Evolutionary conservation across 2,329 filamentous ascomycete species (phyloP), one percentile per base, ranked within the genome.

Genomic region (Ophiostoma himal-ulmi): DNA sequence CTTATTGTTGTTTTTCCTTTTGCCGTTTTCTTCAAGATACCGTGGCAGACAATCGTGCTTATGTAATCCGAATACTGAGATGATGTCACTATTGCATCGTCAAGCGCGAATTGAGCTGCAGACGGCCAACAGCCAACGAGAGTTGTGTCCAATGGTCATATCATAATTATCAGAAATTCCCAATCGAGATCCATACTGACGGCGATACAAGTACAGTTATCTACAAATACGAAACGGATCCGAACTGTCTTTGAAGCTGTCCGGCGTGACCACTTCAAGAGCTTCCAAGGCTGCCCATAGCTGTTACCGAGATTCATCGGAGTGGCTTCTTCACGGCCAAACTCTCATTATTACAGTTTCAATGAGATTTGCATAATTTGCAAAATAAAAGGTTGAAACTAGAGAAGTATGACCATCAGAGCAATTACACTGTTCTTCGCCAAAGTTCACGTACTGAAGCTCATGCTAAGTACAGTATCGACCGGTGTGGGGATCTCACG

Each of bases 401-500:
- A 30, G 30, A 30, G 30, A 30, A 30, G 30, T 30, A 30, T 30
- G 30, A 3, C 30, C 2, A 30, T 30, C 30, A 30, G 30, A 30
- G 44, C 44, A 48, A 5, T 20, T 1, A 48, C 6, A 10, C n/a
- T 14, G n/a, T 10, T 57, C 30, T 22, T 26, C 5, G 22, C 22
- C 7, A 14, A 57, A 57, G n/a, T 22, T 26, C 52, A 30, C 3
- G 3, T 30, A 26, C n/a, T 57, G 34, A 22, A 39, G n/a, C 36
- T 65, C 34, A 30, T 30, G 30, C 30, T 30, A 30, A 30, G 44
- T 70, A 70, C 65, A 17, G 14, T 54, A 36, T 62, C 36, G 60
- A 41, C 36, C 62, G 7, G 20, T 65, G 34, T 64, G 60, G 60
- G n/a, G 62, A 39, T 26, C 11, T 65, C 62, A 65, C 62, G 62